A percentile compares a stretch with the other conserved stretches of the same genome.
These are phyloP conservation scores for Chaetothyriales sp. DNA, from an alignment of 2,329 filamentous ascomycete species.

Conservation along the genomic window DNA sequence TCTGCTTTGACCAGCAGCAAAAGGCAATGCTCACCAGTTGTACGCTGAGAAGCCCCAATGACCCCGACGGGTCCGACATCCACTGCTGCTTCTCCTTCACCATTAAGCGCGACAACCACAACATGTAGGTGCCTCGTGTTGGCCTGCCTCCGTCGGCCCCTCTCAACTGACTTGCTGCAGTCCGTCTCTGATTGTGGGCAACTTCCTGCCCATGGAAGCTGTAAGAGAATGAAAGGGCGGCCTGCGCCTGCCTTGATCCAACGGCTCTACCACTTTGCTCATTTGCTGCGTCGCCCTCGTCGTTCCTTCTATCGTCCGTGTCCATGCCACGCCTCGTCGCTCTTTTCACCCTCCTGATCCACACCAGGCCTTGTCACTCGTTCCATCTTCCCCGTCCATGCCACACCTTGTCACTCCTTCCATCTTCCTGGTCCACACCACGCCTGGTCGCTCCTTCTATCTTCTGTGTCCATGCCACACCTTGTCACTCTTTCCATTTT, in stretches of 20 bases:
- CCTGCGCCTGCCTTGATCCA: not conserved
- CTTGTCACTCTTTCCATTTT: not conserved
- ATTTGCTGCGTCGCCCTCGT: not conserved
- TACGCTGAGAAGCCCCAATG: slow-evolving; percentile 68
- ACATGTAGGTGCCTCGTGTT: slow-evolving; percentile 58
- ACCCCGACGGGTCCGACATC: slow-evolving; percentile 57
- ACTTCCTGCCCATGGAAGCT: slow-evolving; percentile 67
- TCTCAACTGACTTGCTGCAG: slow-evolving; percentile 33
- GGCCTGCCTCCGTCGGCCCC: not conserved
- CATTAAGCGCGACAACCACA: slow-evolving; percentile 84
- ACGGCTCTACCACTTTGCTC: not conserved
- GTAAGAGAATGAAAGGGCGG: slow-evolving; percentile 10
- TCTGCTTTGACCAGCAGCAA: slow-evolving; percentile 86
- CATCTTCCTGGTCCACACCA: not conserved
- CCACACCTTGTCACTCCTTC: too few species aligned
- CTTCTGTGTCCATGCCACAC: too few species aligned
- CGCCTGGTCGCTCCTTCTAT: not conserved
- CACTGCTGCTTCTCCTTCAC: slow-evolving; percentile 97
- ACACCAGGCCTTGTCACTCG: not conserved
- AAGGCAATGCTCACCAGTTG: slow-evolving; percentile 94
- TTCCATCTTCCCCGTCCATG: not conserved
- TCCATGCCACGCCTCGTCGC: not conserved
- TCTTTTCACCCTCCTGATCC: not conserved
- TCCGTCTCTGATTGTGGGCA: slow-evolving; percentile 87
- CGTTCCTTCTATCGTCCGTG: not conserved